These are phyloP conservation scores for Pleochaeta shiraiana DNA, from an alignment of 2,329 filamentous ascomycete genomes.

Conservation along the genomic window DNA sequence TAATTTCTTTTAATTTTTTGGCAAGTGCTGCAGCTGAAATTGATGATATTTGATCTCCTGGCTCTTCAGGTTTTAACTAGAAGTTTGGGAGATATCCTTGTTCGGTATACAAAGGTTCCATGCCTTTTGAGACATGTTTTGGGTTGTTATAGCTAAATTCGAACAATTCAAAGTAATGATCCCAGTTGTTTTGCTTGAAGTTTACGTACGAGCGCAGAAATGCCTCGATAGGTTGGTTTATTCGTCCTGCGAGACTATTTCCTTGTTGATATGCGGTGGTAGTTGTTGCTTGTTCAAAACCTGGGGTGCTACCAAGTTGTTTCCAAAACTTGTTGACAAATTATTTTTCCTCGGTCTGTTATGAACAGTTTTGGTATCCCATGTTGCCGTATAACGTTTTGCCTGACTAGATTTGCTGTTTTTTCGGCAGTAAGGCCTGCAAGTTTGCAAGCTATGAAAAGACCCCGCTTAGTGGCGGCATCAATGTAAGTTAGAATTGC, in stretches of 20 bases:
- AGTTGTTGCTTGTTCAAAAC: not conserved
- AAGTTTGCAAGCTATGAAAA: not conserved
- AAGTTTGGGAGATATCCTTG: too few species aligned
- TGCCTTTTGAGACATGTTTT: too few species aligned
- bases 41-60: too few species aligned
- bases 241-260: not conserved
- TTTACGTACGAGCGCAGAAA: too few species aligned
- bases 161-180: too few species aligned
- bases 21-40: too few species aligned
- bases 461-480: not conserved
- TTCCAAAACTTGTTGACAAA: not conserved
- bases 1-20: too few species aligned
- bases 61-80: too few species aligned
- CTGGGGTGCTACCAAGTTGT: not conserved
- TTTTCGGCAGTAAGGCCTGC: not conserved
- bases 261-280: conserved; percentile 1
- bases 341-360: not conserved
- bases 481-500: conserved; percentile 1
- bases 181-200: too few species aligned
- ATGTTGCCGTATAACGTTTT: not conserved
- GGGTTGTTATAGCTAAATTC: too few species aligned
- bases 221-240: too few species aligned
- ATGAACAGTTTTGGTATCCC: conserved; percentile 2
- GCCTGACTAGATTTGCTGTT: not conserved
- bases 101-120: too few species aligned